Evolutionary conservation across 371 early-diverging fungal species (phyloP), one percentile per base, ranked within the genome.

Genomic region (Rhizopus microsporus): DNA sequence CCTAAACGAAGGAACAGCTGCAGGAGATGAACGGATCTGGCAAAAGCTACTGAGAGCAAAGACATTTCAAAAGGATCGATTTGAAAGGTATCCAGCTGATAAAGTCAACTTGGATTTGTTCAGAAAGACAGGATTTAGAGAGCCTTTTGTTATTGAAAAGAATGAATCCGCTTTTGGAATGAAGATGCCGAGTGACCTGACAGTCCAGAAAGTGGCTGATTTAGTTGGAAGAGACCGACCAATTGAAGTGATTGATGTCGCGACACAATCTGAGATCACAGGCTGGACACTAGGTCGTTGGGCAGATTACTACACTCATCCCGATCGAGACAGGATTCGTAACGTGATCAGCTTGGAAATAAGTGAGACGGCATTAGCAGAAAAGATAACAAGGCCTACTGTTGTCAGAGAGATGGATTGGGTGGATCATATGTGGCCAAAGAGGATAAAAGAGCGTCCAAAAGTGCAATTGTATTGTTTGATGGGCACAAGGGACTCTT

Each of bases 271-370:
- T 3, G 91, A 90, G 51, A 69, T 79, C 34, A 63, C 75, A 7
- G 89, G 88, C 8, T 90, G 91, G 94, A 87, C 88, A 3, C 69
- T 96, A 78, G 84, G 80, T 23, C 74, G 81, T 29, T 96, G 93
- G 94, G 90, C 93, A 1, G 75, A 82, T 7, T 95, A 94, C 68
- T 92, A 88, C 60, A 65, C 81, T n/a, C 72, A 68, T 38, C 65
- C 84, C 0, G 71, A 74, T 7, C 80, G 92, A 56, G 83, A 84
- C 44, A 72, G 88, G 39, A 82, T 93, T 7, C 75, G 92, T 42
- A 95, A 95, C 75, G 92, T 93, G 52, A 94, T 93, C 49, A 92
- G 91, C 57, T 73, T 96, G 5, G 96, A 96, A 65, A 84, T 96
- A 40, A 83, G 89, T 15, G 84, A 81, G 4, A 88, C 93, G 2